Conservation (phyloP, 805 yeast species). For the Kodamaea restingae region DNA sequence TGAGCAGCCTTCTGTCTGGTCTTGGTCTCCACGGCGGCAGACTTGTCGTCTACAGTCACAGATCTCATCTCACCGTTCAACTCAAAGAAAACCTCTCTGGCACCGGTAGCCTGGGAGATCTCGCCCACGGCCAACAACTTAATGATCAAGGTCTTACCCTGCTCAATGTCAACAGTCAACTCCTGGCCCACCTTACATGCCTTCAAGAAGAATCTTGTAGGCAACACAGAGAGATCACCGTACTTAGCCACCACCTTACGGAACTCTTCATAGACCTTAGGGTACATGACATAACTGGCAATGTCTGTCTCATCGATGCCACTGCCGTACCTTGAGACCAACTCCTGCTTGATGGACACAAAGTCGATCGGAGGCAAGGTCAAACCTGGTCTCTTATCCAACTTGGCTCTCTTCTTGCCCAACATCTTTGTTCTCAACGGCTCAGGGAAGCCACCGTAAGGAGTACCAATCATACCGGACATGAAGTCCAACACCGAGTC, state of each 20-base stretch:
- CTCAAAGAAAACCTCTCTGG: slow-evolving; percentile 95
- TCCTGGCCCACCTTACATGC: slow-evolving; percentile 88
- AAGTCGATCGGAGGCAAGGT: slow-evolving; percentile 82
- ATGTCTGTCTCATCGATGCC: slow-evolving; percentile 76
- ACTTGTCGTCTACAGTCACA: slow-evolving; percentile 85
- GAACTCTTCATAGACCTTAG: slow-evolving; percentile 91
- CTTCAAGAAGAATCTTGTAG: slow-evolving; percentile 86
- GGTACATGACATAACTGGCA: slow-evolving; percentile 96
- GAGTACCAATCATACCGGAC: slow-evolving; percentile 99
- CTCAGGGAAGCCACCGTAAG: slow-evolving; percentile 99
- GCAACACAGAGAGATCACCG: slow-evolving; percentile 92
- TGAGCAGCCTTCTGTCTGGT: slow-evolving; percentile 91
- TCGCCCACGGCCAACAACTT: slow-evolving; percentile 93
- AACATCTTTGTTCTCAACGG: slow-evolving; percentile 91
- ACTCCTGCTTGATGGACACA: slow-evolving; percentile 64
- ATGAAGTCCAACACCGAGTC: slow-evolving; percentile 97
- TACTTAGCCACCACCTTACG: slow-evolving; percentile 67
- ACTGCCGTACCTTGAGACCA: slow-evolving; percentile 71
- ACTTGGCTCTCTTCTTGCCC: slow-evolving; percentile 87
- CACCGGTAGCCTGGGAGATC: slow-evolving; percentile 76
- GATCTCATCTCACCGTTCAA: slow-evolving; percentile 98
- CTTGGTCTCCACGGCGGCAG: slow-evolving; percentile 77
- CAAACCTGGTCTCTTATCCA: slow-evolving; percentile 89
- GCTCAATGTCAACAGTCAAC: slow-evolving; percentile 81
- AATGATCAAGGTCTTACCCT: slow-evolving; percentile 90